Percentiles rank a stretch among this genome's conserved stretches.
Evolutionary conservation across 352 stramenopile species (phyloP).

Genomic region (Globisporangium solare): DNA sequence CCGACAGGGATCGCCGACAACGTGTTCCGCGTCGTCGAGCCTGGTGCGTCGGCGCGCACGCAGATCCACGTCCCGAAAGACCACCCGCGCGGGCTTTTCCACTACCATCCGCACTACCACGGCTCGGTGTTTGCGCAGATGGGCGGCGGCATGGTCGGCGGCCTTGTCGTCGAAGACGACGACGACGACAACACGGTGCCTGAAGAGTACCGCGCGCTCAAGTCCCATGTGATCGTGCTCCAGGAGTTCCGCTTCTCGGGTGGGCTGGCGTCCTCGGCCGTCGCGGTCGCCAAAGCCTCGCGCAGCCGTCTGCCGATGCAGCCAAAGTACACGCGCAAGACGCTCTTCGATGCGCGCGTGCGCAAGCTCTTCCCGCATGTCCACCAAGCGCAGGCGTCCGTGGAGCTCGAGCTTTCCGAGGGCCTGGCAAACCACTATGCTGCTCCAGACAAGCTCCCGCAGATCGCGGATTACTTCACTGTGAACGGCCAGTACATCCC

Average conservation of each 20-base stretch:
- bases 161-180: conserved; percentile 42
- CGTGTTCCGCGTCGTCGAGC: conserved; percentile 50
- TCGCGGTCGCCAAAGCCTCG: conserved; percentile 41
- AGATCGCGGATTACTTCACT: conserved; percentile 52
- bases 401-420: conserved; percentile 19
- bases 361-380: conserved; percentile 38
- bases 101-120: conserved; percentile 86
- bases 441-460: conserved; percentile 15
- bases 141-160: conserved; percentile 65
- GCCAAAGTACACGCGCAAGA: conserved; percentile 42
- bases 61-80: conserved; percentile 49
- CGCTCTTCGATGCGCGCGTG: conserved; percentile 29
- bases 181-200: conserved; percentile 42
- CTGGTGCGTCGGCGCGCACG: conserved; percentile 46
- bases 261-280: conserved; percentile 43
- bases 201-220: conserved; percentile 34
- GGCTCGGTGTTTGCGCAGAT: conserved; percentile 72
- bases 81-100: conserved; percentile 70
- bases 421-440: conserved; percentile 17
- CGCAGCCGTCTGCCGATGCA: conserved; percentile 42
- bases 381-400: conserved; percentile 26
- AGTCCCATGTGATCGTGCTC: conserved; percentile 44
- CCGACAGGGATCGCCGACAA: conserved; percentile 77
- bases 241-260: conserved; percentile 65
- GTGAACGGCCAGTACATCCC: conserved; percentile 73